Conservation (phyloP, 2,329 filamentous ascomycete genomes). For the Aureobasidium mangrovei region DNA sequence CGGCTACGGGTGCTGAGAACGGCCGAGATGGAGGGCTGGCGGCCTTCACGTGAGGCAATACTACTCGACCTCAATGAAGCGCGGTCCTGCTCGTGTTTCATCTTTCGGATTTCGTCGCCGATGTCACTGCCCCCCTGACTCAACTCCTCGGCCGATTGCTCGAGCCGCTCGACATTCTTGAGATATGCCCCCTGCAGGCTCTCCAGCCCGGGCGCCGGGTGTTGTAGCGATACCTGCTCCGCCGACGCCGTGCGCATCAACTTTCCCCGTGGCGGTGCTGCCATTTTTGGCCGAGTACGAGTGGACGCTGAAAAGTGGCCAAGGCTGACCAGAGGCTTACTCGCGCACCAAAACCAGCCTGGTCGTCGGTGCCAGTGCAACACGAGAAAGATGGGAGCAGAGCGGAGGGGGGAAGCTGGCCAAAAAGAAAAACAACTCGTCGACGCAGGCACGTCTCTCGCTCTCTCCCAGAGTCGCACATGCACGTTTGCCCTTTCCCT, state of each 20-base stretch:
- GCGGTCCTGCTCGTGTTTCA: constrained; percentile 62
- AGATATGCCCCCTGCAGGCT: constrained; percentile 11
- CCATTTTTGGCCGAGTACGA: not conserved
- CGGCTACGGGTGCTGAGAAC: constrained; percentile 27
- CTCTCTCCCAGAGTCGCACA: no score
- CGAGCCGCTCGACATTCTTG: constrained; percentile 62
- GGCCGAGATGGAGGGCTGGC: not conserved
- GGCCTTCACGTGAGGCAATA: constrained; percentile 4
- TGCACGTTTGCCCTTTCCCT: no score
- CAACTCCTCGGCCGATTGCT: constrained; percentile 66
- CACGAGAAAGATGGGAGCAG: no score
- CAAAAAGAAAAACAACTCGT: no score
- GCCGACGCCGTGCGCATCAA: constrained; percentile 17
- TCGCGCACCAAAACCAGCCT: not conserved
- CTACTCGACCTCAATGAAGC: constrained; percentile 44
- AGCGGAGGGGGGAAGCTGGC: no score
- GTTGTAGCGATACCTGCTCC: constrained; percentile 14
- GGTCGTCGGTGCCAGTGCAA: no score
- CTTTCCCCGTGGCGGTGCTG: constrained; percentile 6
- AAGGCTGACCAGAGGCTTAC: not conserved
- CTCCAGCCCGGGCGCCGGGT: constrained; percentile 15
- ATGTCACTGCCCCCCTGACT: constrained; percentile 65
- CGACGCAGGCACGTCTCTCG: no score
- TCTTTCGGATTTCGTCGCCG: constrained; percentile 65
- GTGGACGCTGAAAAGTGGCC: not conserved